Evolutionary conservation across 1,284 basidiomycete genomes (phyloP), one percentile per base, ranked within the genome.

Genomic region (Termitomyces sp.): DNA sequence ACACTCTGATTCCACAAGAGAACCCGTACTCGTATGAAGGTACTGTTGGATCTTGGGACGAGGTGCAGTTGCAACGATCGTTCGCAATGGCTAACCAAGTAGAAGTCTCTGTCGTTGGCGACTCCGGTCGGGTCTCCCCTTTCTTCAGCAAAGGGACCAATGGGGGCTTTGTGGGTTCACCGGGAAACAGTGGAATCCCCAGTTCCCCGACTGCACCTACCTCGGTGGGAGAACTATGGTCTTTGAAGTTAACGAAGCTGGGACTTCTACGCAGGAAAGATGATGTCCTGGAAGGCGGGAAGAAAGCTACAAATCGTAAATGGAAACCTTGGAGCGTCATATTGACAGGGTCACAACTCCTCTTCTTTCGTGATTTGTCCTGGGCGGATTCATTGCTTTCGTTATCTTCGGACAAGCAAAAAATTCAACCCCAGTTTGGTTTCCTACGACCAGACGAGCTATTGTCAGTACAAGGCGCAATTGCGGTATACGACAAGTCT

Each of bases 291-390:
- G 87, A 90, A 57, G 84, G 86, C 4, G 88, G 90, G 19, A 91
- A 83, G 68, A 92, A 87, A 61, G 75, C 85, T 1, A 73, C 73
- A 26, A 86, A 79, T 59, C 80, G 91, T 44, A 97, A 94, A 69
- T 99, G 96, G 96, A 88, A 80, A 63, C 74, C 83, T 31, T 96
- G 87, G 80, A 89, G 84, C 55, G 85, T 95, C 8, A 77, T 97
- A 49, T 76, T 99, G 49, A 95, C 94, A 3, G 87, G 85, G 30
- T 93, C 93, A 7, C 95, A 97, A 64, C 74, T 99, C 8, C 78
- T 98, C 42, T 88, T 98, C 66, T 95, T 95, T 72, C 92, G 92
- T 57, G 94, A 98, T 68, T 70, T 84, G 1, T 71, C 81, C 7
- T 88, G 83, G 84, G 84, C 84, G 5, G 64, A 73, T 30, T 73